phyloP scores from a whole-genome alignment of 306 rosid species.

The Rosa lucieae region DNA sequence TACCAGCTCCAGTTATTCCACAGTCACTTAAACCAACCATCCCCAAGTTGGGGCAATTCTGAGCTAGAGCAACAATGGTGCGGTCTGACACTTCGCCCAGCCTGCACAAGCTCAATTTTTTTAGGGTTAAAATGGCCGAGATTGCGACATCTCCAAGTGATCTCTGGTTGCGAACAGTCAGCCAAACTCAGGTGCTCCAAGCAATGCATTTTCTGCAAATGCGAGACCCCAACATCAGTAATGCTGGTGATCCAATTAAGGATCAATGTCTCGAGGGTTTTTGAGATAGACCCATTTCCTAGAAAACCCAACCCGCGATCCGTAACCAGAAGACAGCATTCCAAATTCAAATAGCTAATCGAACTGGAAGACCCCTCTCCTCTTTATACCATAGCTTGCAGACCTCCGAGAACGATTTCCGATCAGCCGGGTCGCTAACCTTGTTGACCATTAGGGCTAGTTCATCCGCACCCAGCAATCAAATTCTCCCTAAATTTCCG shows the following conservation, averaged over 20 bases:
- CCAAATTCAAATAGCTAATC: constrained; percentile 25
- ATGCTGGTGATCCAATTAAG: no score
- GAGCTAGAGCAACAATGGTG: neutral
- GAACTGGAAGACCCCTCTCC: constrained; percentile 17
- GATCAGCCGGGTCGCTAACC: neutral
- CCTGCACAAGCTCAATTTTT: neutral
- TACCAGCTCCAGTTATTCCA: neutral
- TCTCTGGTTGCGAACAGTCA: no score
- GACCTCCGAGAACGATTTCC: neutral
- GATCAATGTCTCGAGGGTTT: neutral
- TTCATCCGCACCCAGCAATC: neutral
- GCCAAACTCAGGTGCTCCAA: neutral
- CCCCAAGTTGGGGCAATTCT: neutral
- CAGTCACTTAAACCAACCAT: no score
- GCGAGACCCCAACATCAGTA: neutral
- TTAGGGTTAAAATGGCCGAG: neutral
- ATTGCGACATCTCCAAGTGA: no score
- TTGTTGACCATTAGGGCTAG: neutral
- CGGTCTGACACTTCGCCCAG: neutral
- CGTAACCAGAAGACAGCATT: constrained; percentile 24
- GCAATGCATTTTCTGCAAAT: no score
- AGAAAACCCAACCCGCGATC: constrained; percentile 25
- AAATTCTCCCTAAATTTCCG: no score
- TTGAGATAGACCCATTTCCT: neutral
- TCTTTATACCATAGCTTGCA: neutral